Evolutionary conservation across 768 basidiomycete species (phyloP), one percentile per base, ranked within the genome.

Genomic region (Heimioporus sp.): DNA sequence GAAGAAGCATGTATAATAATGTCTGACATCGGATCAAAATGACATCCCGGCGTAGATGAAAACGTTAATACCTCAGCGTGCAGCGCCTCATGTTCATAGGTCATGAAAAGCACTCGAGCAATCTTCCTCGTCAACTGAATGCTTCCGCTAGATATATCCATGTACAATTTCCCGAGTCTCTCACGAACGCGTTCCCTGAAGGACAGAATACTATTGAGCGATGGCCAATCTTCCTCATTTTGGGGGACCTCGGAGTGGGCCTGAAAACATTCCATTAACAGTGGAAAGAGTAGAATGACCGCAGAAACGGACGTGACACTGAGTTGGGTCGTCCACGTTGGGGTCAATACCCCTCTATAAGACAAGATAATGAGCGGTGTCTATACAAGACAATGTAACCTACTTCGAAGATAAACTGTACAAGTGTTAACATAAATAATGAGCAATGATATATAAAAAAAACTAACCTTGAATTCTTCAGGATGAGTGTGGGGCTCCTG

Each of bases 331-430:
- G 53, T 97, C 90, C 21, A 98, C 93, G 60, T 87, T 83, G 0
- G 97, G 97, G 58, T 98, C 97, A 60, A 99, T 96, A 9, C 97
- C 97, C 35, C 97, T 83, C 85, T 95, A 66, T 68, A 48, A 42
- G 24, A 48, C 20, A 37, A 39, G 37, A 52, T 43, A 43, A 44
- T 62, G 16, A 57, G 49, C 41, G 16, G 8, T 17, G 35, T 30
- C 34, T 38, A 8, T 34, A 36, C 24, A 32, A 10, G 36, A n/a
- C 7, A 21, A 21, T 21, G 24, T 53, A 58, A 51, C 66, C 12
- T 61, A 86, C 87, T 73, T 91, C 90, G 51, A 92, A 92, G 19
- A 91, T 86, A 57, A 81, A 71, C 87, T 90, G 56, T 28, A 1
- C 39, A 34, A 48, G 6, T 46, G 19, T 54, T 40, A 55, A 7